phyloP scores from a whole-genome alignment of 805 yeast genomes.

The Suhomyces faveliae region DNA sequence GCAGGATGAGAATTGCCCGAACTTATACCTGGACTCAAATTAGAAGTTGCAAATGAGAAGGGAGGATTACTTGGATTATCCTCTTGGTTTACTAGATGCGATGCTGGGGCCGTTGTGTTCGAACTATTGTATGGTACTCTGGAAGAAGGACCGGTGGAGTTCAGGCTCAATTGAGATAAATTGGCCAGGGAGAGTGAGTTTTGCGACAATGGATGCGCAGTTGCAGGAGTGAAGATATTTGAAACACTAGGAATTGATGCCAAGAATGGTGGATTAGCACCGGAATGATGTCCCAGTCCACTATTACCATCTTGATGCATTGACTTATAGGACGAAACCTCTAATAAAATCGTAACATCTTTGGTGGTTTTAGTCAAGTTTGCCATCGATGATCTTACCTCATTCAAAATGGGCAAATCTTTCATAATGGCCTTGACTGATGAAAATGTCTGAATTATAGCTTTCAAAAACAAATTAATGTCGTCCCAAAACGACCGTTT shows the following conservation, averaged over 20 bases:
- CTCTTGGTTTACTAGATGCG: background rate
- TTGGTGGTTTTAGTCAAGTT: conserved; percentile 84
- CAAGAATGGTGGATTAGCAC: conserved; percentile 22
- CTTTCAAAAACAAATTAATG: conserved; percentile 74
- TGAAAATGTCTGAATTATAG: conserved; percentile 80
- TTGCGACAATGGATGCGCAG: conserved; percentile 24
- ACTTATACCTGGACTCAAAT: conserved; percentile 15
- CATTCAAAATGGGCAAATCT: conserved; percentile 77
- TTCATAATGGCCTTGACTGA: conserved; percentile 79
- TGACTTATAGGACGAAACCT: conserved; percentile 41
- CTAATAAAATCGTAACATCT: conserved; percentile 85
- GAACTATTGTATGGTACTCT: background rate
- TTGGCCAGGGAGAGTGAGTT: conserved; percentile 15
- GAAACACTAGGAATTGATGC: conserved; percentile 32
- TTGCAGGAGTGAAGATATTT: conserved; percentile 30
- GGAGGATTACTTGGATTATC: conserved; percentile 14
- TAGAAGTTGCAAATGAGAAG: conserved; percentile 1
- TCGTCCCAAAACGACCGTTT: conserved; percentile 80
- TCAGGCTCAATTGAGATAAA: conserved; percentile 10
- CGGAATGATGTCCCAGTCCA: conserved; percentile 3
- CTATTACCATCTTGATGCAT: conserved; percentile 23
- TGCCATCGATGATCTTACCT: conserved; percentile 76
- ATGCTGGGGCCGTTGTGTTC: background rate
- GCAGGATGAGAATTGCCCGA: conserved; percentile 6
- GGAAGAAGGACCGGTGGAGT: conserved; percentile 2